Conservation (phyloP, 768 basidiomycete species). For the Xerocomellus amylosporus region DNA sequence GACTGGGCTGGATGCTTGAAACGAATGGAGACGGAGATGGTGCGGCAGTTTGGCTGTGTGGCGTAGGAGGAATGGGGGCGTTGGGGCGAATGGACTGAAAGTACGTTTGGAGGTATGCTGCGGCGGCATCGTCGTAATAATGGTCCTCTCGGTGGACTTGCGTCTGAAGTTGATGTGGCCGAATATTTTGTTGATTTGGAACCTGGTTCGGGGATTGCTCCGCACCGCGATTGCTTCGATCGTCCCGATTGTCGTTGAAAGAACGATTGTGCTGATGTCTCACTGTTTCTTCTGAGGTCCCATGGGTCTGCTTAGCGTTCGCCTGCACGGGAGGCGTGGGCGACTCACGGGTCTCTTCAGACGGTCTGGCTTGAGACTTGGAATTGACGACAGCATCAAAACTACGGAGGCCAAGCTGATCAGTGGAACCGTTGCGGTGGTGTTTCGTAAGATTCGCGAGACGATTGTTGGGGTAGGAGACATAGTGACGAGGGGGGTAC, state of each 20-base stretch:
- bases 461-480: constrained; percentile 26
- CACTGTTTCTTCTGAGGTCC: constrained; percentile 16
- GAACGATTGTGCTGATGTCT: constrained; percentile 21
- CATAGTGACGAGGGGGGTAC: constrained; percentile 32
- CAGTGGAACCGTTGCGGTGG: constrained; percentile 55
- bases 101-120: constrained; percentile 58
- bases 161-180: constrained; percentile 38
- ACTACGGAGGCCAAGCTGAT: constrained; percentile 58
- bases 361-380: constrained; percentile 31
- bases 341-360: constrained; percentile 32
- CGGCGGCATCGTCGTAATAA: constrained; percentile 58
- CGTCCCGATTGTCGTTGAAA: constrained; percentile 21
- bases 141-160: constrained; percentile 57
- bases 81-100: constrained; percentile 61
- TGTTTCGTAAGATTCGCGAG: constrained; percentile 44
- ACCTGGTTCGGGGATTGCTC: constrained; percentile 22
- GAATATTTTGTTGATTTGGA: constrained; percentile 24
- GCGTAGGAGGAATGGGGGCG: constrained; percentile 78
- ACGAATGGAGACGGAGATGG: constrained; percentile 70
- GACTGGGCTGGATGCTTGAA: constrained; percentile 52
- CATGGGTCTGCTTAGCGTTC: constrained; percentile 17
- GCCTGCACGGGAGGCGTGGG: constrained; percentile 7
- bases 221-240: constrained; percentile 16
- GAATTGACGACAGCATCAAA: constrained; percentile 59
- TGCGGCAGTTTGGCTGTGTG: constrained; percentile 70